phyloP scores from a whole-genome alignment of 2,329 filamentous ascomycete species.

The Trichoderma guizhouense region DNA sequence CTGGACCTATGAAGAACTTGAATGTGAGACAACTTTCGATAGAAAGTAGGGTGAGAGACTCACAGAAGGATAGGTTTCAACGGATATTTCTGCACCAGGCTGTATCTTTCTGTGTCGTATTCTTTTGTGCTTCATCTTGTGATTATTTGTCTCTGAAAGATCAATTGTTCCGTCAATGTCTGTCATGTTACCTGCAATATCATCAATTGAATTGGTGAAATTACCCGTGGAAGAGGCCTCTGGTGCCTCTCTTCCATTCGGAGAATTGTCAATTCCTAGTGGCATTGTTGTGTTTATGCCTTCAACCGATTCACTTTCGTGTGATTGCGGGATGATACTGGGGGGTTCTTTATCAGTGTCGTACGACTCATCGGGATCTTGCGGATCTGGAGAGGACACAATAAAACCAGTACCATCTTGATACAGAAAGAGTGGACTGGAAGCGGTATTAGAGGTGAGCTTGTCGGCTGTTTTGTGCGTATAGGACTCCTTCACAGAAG shows the following conservation, averaged over 20 bases:
- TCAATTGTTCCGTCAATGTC: not conserved
- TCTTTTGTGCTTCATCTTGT: not conserved
- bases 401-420: not conserved
- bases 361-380: not conserved
- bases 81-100: not conserved
- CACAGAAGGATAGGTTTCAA: not conserved
- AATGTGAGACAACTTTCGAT: not conserved
- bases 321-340: not conserved
- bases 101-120: not conserved
- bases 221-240: not conserved
- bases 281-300: not conserved
- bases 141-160: not conserved
- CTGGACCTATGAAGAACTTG: not conserved
- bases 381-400: not conserved
- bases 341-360: not conserved
- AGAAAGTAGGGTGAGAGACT: not conserved
- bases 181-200: not conserved
- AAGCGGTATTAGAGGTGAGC: not conserved
- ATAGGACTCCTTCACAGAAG: not conserved
- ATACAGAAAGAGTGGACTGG: not conserved
- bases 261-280: not conserved
- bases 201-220: not conserved
- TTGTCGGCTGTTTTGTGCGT: not conserved
- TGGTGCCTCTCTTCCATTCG: not conserved
- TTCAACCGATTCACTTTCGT: not conserved